Evolutionary conservation across 176 grass and related monocot species (phyloP), one percentile per base, ranked within the genome.

Genomic region (Oryza punctata): DNA sequence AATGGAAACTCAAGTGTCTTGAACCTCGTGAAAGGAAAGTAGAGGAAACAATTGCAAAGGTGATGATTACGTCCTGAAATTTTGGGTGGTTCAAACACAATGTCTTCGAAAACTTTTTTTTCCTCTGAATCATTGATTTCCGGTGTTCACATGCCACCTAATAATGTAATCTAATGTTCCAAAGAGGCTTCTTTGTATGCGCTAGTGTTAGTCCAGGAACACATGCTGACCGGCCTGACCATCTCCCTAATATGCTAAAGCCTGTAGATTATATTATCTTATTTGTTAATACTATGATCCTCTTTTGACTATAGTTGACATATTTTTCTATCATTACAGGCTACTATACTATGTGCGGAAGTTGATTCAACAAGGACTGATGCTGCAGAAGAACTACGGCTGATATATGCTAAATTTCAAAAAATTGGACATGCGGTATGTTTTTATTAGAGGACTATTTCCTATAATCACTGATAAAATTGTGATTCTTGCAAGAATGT

Each of bases 1-100:
- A 97, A 78, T 64, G 49, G 44, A 91, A 97, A 65, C 52, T 86
- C 14, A 87, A 93, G 30, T 70, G 44, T 57, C 75, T 93, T 63
- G 78, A 84, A 69, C 78, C 85, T 23, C 89, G 84, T 37, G 72
- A 94, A 80, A 93, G 6, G 45, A 87, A 92, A 77, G 69, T 81
- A 5, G 89, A 91, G 76, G 81, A 45, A 63, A 86, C 27, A 24
- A 49, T 94, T 80, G 29, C 67, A 29, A 88, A 91, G 95, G 92
- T 97, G 69, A 45, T 15, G 10, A 65, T 77, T 40, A 65, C 54
- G 40, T 75, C 78, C 65, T 44, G 67, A 82, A 73, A 43, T 29
- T 46, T 79, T 27, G 26, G 75, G 75, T 83, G 33, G 13, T 72
- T 84, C 67, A 32, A 40, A 79, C 52, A 43, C 69, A 38, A 50